These are phyloP conservation scores for Moringa oleifera DNA, from an alignment of 345 rosid genomes.

Conservation along the genomic window DNA sequence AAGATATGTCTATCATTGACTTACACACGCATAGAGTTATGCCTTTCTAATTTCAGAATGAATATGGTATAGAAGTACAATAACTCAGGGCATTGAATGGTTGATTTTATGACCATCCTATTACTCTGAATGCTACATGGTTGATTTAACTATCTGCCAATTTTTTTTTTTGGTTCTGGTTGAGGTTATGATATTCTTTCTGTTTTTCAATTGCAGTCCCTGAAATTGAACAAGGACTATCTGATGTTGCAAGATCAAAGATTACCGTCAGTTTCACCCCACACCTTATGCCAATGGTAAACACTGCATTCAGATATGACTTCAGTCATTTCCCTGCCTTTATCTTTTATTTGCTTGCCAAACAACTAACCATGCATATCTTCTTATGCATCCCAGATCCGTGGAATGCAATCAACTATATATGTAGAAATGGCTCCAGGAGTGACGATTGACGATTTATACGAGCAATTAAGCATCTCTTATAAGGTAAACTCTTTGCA, in stretches of 20 bases:
- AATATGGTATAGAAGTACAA: not conserved
- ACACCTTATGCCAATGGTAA: constrained; percentile 98
- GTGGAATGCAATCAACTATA: constrained; percentile 16
- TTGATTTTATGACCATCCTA: not conserved
- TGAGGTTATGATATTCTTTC: constrained; percentile 8
- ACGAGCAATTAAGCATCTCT: not conserved
- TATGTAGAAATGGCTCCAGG: not conserved
- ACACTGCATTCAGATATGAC: not conserved
- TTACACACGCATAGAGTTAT: not conserved
- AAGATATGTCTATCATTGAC: not conserved
- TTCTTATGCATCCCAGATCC: constrained; percentile 44
- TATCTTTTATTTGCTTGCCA: constrained; percentile 6
- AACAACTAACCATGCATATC: constrained; percentile 3
- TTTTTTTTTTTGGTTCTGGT: not conserved
- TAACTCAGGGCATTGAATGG: not conserved
- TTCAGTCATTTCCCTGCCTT: constrained; percentile 6
- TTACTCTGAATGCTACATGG: not conserved
- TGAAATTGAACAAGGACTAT: constrained; percentile 93
- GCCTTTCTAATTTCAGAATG: not conserved
- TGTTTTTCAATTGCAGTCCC: constrained; percentile 58
- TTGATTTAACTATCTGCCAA: not conserved
- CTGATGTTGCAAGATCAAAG: constrained; percentile 66
- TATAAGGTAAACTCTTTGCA: not conserved
- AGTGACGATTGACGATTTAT: not conserved
- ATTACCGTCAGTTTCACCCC: constrained; percentile 93